Evolutionary conservation across 768 basidiomycete species (phyloP).

Genomic region (Myochromella boudieri): DNA sequence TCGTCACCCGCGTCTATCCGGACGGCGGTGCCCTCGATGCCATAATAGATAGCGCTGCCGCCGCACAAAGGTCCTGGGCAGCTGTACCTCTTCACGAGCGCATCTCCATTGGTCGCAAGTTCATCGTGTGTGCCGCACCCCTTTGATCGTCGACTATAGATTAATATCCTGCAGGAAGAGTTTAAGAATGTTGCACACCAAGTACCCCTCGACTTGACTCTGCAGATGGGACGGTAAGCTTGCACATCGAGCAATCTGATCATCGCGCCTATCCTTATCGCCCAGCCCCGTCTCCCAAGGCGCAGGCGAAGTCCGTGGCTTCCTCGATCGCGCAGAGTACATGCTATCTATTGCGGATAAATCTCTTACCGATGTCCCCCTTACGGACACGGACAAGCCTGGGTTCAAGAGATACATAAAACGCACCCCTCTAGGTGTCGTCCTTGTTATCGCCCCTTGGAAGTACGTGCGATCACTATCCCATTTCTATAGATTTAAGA

Average conservation of each 20-base stretch:
- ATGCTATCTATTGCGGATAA: constrained; percentile 82
- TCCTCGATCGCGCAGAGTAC: constrained; percentile 79
- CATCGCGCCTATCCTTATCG: background rate
- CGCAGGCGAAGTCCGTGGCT: constrained; percentile 78
- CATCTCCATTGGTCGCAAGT: constrained; percentile 57
- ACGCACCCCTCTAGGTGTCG: constrained; percentile 81
- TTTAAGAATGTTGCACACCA: constrained; percentile 55
- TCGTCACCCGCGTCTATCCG: constrained; percentile 68
- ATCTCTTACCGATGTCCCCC: constrained; percentile 69
- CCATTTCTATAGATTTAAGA: background rate
- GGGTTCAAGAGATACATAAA: constrained; percentile 85
- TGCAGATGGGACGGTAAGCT: constrained; percentile 87
- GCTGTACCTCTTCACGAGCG: constrained; percentile 71
- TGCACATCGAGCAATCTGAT: background rate
- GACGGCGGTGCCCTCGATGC: constrained; percentile 56
- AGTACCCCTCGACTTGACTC: constrained; percentile 72
- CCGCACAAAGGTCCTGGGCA: constrained; percentile 77
- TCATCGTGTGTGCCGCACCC: constrained; percentile 39
- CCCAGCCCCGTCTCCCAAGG: constrained; percentile 76
- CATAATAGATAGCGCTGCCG: constrained; percentile 53
- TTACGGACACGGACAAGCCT: constrained; percentile 77
- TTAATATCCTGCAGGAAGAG: constrained; percentile 34
- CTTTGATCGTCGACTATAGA: background rate
- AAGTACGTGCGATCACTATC: constrained; percentile 53
- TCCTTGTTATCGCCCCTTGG: constrained; percentile 90